Evolutionary conservation across 805 yeast species (phyloP), one percentile per base, ranked within the genome.

Genomic region (Maudiozyma serrabonitensis): DNA sequence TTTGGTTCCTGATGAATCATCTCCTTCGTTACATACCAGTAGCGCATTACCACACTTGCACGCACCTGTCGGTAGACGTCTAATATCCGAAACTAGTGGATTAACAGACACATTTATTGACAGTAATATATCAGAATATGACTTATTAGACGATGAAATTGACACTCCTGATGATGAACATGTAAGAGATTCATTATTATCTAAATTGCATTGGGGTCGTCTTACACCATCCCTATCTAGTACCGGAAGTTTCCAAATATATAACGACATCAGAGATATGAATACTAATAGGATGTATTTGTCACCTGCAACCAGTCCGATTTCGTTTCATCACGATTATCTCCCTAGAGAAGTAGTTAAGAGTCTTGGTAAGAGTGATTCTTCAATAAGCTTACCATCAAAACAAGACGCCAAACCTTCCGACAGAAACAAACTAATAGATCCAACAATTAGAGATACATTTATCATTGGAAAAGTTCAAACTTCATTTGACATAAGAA

Each of bases 401-500:
- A 46, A 21, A 15, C 18, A 19, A 6, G 31, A 21, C 15, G n/a
- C n/a, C 8, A 45, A n/a, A n/a, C 28, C 6, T 34, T 8, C 9
- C n/a, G n/a, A 11, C 11, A 18, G 23, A 32, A 7, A 31, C 18
- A 32, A 37, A 11, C 32, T 48, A 5, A 32, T 55, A 9, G 66
- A 63, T 45, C 66, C 68, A 3, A 54, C 56, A 2, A 46, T 54
- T 12, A 52, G 53, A 16, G 54, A 54, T n/a, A 46, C 50, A 4
- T 39, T 61, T 35, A 49, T 42, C 6, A 47, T 53, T 4, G 60
- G 60, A 4, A 35, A 49, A 6, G 47, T 61, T 13, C 68, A 63
- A 45, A 61, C 66, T 0, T 47, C 56, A 9, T 45, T 51, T 15
- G 62, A 56, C 47, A 28, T 61, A 31, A 53, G 63, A 37, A 52